Conservation (phyloP, 192 early-diverging fungal species). For the Chytriomyces sp. region DNA sequence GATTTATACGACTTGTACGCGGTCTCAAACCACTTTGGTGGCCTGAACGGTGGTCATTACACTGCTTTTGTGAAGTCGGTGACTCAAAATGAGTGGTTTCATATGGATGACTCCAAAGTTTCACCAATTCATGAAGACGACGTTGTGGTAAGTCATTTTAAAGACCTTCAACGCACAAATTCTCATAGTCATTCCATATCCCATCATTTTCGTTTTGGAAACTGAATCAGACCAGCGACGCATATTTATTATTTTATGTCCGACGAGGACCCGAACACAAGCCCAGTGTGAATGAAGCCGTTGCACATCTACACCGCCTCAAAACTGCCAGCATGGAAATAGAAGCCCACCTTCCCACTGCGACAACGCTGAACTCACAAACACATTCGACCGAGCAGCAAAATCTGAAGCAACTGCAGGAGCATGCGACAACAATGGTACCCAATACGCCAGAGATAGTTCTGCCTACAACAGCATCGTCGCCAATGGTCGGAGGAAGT, state of each 20-base stretch:
- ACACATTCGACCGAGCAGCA: no score
- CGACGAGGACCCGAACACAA: conserved; percentile 16
- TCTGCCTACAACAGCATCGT: no score
- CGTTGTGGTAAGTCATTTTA: conserved; percentile 27
- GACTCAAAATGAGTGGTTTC: conserved; percentile 71
- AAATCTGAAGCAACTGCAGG: no score
- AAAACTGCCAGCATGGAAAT: background rate
- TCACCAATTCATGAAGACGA: conserved; percentile 1
- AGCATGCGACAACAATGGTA: no score
- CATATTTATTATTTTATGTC: conserved; percentile 62
- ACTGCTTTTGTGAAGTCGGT: conserved; percentile 70
- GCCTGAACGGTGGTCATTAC: conserved; percentile 51
- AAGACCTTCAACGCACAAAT: background rate
- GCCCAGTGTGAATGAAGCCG: background rate
- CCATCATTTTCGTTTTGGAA: conserved; percentile 17
- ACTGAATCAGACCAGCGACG: conserved; percentile 50
- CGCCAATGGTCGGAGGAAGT: no score
- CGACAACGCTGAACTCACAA: no score
- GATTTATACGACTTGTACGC: conserved; percentile 80
- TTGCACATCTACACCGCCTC: background rate
- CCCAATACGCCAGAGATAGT: no score
- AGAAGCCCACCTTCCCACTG: no score
- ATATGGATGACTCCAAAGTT: conserved; percentile 79
- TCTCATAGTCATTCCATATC: background rate
- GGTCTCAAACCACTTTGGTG: conserved; percentile 55